Conservation (phyloP, 331 rosid species). For the Quercus lobata region DNA sequence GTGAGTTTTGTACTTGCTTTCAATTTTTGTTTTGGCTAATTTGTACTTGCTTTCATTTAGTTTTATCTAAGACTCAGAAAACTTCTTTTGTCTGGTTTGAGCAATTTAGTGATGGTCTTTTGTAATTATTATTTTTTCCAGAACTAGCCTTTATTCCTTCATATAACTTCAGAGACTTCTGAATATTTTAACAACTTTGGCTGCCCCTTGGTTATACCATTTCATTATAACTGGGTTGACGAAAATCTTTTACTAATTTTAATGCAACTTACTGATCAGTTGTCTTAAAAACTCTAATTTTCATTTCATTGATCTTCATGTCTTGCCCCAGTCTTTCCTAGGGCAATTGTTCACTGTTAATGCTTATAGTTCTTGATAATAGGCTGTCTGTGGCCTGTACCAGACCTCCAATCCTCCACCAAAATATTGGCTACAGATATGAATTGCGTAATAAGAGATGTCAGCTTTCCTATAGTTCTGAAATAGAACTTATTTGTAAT, state of each 20-base stretch:
- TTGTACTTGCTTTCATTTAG: neutral
- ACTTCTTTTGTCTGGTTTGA: neutral
- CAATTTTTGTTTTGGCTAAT: too few species aligned
- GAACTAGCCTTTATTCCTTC: neutral
- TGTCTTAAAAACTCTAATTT: neutral
- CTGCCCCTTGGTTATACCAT: neutral
- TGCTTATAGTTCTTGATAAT: neutral
- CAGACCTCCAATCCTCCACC: too few species aligned
- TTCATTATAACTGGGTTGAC: neutral
- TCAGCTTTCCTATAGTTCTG: neutral
- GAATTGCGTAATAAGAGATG: neutral
- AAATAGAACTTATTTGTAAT: neutral
- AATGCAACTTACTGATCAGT: too few species aligned
- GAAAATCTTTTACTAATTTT: too few species aligned
- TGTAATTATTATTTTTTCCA: too few species aligned
- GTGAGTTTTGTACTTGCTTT: conserved; percentile 44
- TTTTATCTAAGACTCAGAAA: neutral
- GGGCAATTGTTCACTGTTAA: neutral
- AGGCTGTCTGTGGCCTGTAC: too few species aligned
- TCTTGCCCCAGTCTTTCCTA: neutral
- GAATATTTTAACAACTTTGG: neutral
- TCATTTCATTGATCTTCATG: neutral
- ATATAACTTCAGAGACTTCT: neutral
- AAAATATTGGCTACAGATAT: neutral
- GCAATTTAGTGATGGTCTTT: too few species aligned